Percentiles rank a stretch among this genome's conserved stretches.
These are phyloP conservation scores for Trypanosoma cruzi DNA, from an alignment of 208 protist species.

Conservation along the genomic window DNA sequence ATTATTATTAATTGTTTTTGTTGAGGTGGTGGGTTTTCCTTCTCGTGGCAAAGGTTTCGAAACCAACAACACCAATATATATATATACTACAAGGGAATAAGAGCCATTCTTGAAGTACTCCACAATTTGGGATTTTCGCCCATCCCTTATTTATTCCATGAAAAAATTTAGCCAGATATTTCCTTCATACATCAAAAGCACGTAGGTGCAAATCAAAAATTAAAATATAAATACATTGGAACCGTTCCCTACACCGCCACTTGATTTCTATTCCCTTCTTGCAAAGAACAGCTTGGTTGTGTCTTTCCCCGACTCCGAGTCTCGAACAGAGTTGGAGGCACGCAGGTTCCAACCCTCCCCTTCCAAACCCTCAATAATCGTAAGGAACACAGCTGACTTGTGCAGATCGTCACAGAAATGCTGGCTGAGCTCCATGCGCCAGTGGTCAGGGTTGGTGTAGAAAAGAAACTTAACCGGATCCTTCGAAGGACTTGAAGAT, in stretches of 20 bases:
- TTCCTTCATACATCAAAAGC: not conserved
- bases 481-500: slow-evolving; percentile 62
- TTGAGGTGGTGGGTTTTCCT: not conserved
- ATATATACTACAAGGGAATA: too few species aligned
- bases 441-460: slow-evolving; percentile 84
- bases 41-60: not conserved
- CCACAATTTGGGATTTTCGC: not conserved
- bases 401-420: slow-evolving; percentile 93
- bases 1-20: not conserved
- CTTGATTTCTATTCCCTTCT: slow-evolving; percentile 21
- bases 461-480: slow-evolving; percentile 78
- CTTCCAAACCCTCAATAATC: slow-evolving; percentile 77
- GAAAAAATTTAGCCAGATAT: not conserved
- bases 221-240: slow-evolving; percentile 11
- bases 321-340: slow-evolving; percentile 64
- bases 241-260: not conserved
- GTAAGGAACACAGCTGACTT: slow-evolving; percentile 76
- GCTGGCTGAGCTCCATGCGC: slow-evolving; percentile 87
- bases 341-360: slow-evolving; percentile 89
- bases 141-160: not conserved
- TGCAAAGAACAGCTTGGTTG: slow-evolving; percentile 87
- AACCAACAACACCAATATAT: too few species aligned
- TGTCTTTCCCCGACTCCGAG: slow-evolving; percentile 51
- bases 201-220: not conserved
- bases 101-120: not conserved